These are phyloP conservation scores for Picochlorum sp. DNA, from an alignment of 139 green algal species.

Conservation along the genomic window DNA sequence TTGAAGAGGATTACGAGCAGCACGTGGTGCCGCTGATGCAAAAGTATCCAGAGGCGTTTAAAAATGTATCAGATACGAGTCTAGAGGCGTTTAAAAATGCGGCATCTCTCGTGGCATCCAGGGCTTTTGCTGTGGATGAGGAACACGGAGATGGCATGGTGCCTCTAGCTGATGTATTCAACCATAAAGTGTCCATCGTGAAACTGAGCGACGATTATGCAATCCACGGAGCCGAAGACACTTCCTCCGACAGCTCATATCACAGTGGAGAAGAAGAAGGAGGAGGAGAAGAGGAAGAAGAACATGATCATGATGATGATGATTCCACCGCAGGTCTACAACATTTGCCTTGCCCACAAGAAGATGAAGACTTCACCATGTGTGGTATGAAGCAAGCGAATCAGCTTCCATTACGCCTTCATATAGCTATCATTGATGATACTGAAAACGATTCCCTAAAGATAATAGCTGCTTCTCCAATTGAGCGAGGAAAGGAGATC, in stretches of 20 bases:
- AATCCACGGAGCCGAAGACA: conserved; percentile 12
- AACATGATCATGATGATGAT: not conserved
- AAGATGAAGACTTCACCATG: not conserved
- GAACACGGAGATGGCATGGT: conserved; percentile 73
- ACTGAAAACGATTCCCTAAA: conserved; percentile 32
- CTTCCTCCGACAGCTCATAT: not conserved
- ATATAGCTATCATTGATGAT: conserved; percentile 55
- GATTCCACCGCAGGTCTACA: not conserved
- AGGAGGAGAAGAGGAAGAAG: conserved; percentile 6
- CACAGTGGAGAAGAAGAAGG: conserved; percentile 3
- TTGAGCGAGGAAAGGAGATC: conserved; percentile 42
- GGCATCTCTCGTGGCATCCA: conserved; percentile 57
- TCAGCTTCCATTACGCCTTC: conserved; percentile 41
- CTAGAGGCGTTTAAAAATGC: conserved; percentile 44
- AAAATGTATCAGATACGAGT: conserved; percentile 10
- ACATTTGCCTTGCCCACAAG: no score
- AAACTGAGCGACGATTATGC: conserved; percentile 19
- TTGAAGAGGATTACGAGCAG: conserved; percentile 45
- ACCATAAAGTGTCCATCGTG: conserved; percentile 72
- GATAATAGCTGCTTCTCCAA: conserved; percentile 49
- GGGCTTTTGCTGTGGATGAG: conserved; percentile 69
- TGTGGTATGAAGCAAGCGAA: conserved; percentile 13
- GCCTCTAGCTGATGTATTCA: conserved; percentile 81
- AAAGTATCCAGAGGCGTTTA: conserved; percentile 17
- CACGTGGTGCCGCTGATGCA: conserved; percentile 37